A percentile compares a stretch with the other conserved stretches of the same genome.
Conservation (phyloP, 1,284 basidiomycete species). For the Ustilago lituana region DNA sequence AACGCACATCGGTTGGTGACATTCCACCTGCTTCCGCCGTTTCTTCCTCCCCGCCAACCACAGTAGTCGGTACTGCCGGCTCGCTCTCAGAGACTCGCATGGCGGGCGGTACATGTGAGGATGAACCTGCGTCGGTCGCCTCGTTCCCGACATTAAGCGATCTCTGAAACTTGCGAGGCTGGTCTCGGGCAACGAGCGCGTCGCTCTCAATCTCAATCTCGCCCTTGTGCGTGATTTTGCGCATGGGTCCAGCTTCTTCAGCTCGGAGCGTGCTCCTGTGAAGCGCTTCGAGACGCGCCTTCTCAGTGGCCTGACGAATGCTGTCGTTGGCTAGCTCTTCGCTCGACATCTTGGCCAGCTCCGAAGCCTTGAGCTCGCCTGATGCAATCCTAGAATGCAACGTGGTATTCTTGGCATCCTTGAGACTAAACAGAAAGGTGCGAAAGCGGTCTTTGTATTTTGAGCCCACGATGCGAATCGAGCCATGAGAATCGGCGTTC, state of each 20-base stretch:
- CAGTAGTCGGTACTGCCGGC: slow-evolving; percentile 3
- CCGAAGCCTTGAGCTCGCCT: slow-evolving; percentile 47
- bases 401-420: slow-evolving; percentile 61
- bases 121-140: no score
- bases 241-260: slow-evolving; percentile 51
- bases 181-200: slow-evolving; percentile 18
- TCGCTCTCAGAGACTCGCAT: slow-evolving; percentile 33
- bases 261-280: slow-evolving; percentile 56
- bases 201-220: slow-evolving; percentile 66
- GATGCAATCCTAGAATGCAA: slow-evolving; percentile 60
- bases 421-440: slow-evolving; percentile 64
- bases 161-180: slow-evolving; percentile 23
- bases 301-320: slow-evolving; percentile 60
- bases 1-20: neutral
- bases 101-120: no score
- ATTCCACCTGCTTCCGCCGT: neutral
- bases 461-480: slow-evolving; percentile 19
- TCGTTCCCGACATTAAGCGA: neutral
- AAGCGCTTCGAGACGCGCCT: slow-evolving; percentile 58
- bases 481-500: slow-evolving; percentile 38
- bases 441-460: slow-evolving; percentile 64
- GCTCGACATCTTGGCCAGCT: slow-evolving; percentile 58
- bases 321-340: slow-evolving; percentile 64
- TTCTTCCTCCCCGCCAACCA: neutral
- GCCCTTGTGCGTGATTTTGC: slow-evolving; percentile 68